Evolutionary conservation across 1,284 basidiomycete genomes (phyloP).

Genomic region (Exsudoporus floridanus): DNA sequence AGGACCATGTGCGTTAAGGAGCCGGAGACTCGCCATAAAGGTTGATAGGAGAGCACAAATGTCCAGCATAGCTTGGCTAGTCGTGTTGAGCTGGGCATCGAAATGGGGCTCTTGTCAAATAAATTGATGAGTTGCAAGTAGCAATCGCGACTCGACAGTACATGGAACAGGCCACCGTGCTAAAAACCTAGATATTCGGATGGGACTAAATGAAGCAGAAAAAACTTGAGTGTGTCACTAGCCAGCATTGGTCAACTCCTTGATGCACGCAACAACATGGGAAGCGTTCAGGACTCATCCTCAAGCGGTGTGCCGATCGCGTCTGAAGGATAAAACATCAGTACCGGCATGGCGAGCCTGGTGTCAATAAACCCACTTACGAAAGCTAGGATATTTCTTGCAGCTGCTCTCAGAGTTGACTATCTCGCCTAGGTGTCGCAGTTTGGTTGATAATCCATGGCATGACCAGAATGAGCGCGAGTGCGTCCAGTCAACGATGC

Average conservation of each 20-base stretch:
- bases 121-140: conserved; percentile 41
- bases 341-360: background rate
- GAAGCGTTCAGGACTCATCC: conserved; percentile 51
- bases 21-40: conserved; percentile 56
- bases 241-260: conserved; percentile 61
- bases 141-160: conserved; percentile 34
- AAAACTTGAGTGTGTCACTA: conserved; percentile 9
- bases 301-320: conserved; percentile 52
- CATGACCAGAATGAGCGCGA: conserved; percentile 20
- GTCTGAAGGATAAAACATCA: conserved; percentile 30
- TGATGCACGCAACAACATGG: conserved; percentile 54
- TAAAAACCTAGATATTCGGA: conserved; percentile 40
- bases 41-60: conserved; percentile 60
- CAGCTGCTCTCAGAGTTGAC: no score
- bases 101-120: conserved; percentile 30
- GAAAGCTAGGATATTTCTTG: conserved; percentile 25
- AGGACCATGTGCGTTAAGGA: conserved; percentile 47
- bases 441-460: conserved; percentile 29
- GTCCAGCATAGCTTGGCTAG: conserved; percentile 54
- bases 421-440: no score
- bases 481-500: conserved; percentile 31
- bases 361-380: conserved; percentile 18
- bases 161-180: no score
- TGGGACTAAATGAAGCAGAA: background rate
- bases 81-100: conserved; percentile 40